Conservation (phyloP, 805 yeast genomes). For the Starmerella tilneyi region DNA sequence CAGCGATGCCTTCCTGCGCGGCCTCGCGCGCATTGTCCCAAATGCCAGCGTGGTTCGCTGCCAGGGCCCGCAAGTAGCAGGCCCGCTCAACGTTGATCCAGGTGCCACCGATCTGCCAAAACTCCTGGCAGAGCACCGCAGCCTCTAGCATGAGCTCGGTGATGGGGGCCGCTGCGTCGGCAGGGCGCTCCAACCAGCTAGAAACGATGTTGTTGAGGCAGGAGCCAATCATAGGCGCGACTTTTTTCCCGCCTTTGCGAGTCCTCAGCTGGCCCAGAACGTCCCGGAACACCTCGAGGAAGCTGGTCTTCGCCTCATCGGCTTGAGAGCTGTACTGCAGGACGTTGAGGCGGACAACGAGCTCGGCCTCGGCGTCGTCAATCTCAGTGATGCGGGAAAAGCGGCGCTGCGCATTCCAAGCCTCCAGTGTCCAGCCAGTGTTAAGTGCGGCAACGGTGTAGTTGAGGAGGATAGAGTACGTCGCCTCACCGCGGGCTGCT, state of each 20-base stretch:
- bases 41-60: not conserved
- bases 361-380: not conserved
- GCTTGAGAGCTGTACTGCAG: not conserved
- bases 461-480: not conserved
- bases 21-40: not conserved
- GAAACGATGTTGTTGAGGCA: not conserved
- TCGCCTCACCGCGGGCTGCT: not conserved
- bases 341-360: not conserved
- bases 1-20: not conserved
- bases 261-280: not conserved
- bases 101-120: not conserved
- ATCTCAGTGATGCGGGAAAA: not conserved
- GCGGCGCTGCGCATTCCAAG: not conserved
- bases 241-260: not conserved
- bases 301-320: not conserved
- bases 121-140: not conserved
- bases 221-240: not conserved
- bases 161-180: not conserved
- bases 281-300: not conserved
- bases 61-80: slow-evolving; percentile 2
- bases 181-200: not conserved
- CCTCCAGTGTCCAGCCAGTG: not conserved
- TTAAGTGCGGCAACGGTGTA: not conserved
- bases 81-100: slow-evolving; percentile 3
- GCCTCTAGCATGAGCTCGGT: not conserved